phyloP scores from a whole-genome alignment of 306 rosid species.

The Cucurbita maxima region DNA sequence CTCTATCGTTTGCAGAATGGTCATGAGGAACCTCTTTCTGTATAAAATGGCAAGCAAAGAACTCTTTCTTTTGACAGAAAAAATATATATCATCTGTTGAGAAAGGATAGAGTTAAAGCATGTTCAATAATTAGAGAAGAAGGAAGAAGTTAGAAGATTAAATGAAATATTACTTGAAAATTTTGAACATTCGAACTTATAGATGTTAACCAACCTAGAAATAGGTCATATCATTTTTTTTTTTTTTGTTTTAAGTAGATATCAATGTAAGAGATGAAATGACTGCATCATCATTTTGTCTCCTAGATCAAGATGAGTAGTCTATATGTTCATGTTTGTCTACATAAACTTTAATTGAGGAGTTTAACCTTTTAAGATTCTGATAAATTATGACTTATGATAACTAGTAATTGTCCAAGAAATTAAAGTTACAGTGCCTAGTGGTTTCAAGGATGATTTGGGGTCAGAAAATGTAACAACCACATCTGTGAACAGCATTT shows the following conservation, averaged over 20 bases:
- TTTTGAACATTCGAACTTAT: background rate
- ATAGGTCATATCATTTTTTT: background rate
- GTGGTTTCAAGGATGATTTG: background rate
- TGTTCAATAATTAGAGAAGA: background rate
- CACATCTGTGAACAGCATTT: background rate
- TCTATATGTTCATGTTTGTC: background rate
- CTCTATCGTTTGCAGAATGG: background rate
- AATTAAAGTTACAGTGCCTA: background rate
- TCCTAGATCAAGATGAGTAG: background rate
- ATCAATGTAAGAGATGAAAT: background rate
- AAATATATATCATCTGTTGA: background rate
- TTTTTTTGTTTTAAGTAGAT: background rate
- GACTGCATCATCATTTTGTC: slow-evolving; percentile 4
- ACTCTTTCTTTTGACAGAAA: background rate
- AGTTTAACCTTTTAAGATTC: background rate
- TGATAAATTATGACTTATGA: background rate
- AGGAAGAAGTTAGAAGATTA: background rate
- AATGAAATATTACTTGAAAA: background rate
- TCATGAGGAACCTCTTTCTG: background rate
- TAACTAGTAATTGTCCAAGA: background rate
- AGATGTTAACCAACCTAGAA: background rate
- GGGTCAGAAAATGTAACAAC: background rate
- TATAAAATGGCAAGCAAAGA: background rate
- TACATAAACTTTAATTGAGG: background rate
- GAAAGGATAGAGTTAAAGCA: background rate